Base-by-base conservation (phyloP, 352 stramenopile genomes). In the Pythium chondricola region DNA sequence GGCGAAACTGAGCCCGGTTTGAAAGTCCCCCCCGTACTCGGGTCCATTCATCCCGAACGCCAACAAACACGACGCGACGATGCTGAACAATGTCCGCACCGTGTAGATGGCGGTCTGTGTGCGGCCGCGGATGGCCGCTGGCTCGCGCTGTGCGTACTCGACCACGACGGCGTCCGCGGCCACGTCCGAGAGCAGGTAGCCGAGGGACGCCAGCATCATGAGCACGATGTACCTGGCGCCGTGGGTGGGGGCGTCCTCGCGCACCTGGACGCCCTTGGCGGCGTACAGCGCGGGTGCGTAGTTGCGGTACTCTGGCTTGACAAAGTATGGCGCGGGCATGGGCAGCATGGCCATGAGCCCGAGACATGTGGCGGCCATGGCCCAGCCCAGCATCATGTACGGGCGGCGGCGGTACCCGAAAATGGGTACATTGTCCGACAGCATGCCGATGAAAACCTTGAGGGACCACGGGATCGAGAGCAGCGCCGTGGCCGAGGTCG, bases 371-470 rank as follows among this genome's bases (percentile, higher is more conserved):
- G 77, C 42, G 36, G 64, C 74, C 14, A 83, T 53, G 2, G 27
- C 44, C 72, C 72, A 86, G 3, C 74, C 74, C 45, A 86, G 53
- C 2, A 83, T 31, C 70, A 85, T 86, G 43, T 71, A 86, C 37
- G 74, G 69, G 21, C 74, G 72, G 29, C 74, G 70, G 10, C 74
- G 74, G 56, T 69, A 85, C 24, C 74, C 74, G 25, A 31, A 69
- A 22, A 86, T 70, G 18, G 74, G 74, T 2, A 78, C 47, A 38
- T 66, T 79, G 42, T 84, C 74, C 0, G 74, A 67, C 26, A 86
- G 18, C 24, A 85, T 77, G 33, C 75, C 75, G 51, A 76, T 74
- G 35, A 87, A 80, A 6, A 80, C 64, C 56, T 83, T 85, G 56
- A 85, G 74, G 21, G 65, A 82, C 73, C 73, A 85, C 1, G 68